Evolutionary conservation across 1,284 basidiomycete species (phyloP).

Genomic region (Papiliotrema terrestris): DNA sequence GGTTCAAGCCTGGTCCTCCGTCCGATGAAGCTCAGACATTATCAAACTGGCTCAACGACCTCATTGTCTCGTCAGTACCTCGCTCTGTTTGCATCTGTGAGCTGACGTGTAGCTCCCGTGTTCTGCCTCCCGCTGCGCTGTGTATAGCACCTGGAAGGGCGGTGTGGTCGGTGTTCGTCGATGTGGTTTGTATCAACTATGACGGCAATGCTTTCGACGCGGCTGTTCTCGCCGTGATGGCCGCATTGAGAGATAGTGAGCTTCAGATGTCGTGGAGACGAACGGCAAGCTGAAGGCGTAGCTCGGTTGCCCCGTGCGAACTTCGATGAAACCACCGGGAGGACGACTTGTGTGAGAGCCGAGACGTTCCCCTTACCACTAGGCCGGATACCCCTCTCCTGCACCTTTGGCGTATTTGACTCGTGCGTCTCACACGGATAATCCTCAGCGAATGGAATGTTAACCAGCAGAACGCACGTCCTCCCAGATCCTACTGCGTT

Average conservation of each 20-base stretch:
- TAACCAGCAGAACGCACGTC: constrained; percentile 56
- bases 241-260: constrained; percentile 79
- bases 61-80: constrained; percentile 61
- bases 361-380: constrained; percentile 52
- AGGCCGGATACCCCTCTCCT: constrained; percentile 57
- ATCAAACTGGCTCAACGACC: constrained; percentile 74
- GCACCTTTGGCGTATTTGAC: constrained; percentile 79
- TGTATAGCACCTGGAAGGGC: constrained; percentile 76
- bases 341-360: constrained; percentile 63
- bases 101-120: constrained; percentile 56
- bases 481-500: constrained; percentile 83
- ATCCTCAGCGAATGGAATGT: no score
- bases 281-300: constrained; percentile 40
- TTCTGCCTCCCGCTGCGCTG: constrained; percentile 65
- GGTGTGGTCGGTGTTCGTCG: constrained; percentile 88
- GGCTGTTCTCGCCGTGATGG: constrained; percentile 77
- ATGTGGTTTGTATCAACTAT: constrained; percentile 91
- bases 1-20: constrained; percentile 92
- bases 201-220: constrained; percentile 95
- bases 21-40: constrained; percentile 85
- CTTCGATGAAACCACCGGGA: constrained; percentile 65
- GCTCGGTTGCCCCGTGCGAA: constrained; percentile 70
- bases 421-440: no score
- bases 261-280: constrained; percentile 8
- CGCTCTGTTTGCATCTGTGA: not conserved